These are phyloP conservation scores for Elsinoe fawcettii DNA, from an alignment of 2,329 filamentous ascomycete genomes.

Conservation along the genomic window DNA sequence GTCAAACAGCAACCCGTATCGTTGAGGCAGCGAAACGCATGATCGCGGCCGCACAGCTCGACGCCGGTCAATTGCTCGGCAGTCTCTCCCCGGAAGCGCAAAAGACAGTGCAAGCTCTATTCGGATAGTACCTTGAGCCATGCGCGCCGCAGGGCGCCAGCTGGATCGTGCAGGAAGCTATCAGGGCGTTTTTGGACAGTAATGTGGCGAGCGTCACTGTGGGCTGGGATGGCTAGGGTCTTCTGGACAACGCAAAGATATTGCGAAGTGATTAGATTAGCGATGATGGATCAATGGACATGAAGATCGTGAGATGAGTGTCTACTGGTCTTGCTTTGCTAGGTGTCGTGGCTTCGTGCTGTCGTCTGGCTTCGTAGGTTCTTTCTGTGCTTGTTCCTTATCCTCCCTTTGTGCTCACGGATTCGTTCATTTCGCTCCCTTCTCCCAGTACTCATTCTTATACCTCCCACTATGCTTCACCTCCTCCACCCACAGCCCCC, in stretches of 20 bases:
- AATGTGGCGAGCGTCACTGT: background rate
- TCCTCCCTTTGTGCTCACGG: background rate
- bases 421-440: no score
- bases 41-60: conserved; percentile 63
- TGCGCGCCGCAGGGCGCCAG: background rate
- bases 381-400: background rate
- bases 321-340: background rate
- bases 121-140: conserved; percentile 24
- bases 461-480: conserved; percentile 35
- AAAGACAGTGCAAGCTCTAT: conserved; percentile 42
- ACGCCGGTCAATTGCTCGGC: conserved; percentile 66
- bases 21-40: conserved; percentile 71
- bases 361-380: background rate
- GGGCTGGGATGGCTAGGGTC: background rate
- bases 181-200: conserved; percentile 3
- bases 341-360: background rate
- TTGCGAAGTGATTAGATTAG: background rate
- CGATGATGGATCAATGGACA: background rate
- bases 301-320: background rate
- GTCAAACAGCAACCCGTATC: conserved; percentile 69
- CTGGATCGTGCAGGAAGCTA: background rate
- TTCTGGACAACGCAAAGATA: background rate
- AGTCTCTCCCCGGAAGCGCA: conserved; percentile 74
- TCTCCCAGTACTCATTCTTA: conserved; percentile 27
- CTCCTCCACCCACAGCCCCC: conserved; percentile 38